Base-by-base conservation (phyloP, 306 rosid genomes). In the Carpinus fangiana region DNA sequence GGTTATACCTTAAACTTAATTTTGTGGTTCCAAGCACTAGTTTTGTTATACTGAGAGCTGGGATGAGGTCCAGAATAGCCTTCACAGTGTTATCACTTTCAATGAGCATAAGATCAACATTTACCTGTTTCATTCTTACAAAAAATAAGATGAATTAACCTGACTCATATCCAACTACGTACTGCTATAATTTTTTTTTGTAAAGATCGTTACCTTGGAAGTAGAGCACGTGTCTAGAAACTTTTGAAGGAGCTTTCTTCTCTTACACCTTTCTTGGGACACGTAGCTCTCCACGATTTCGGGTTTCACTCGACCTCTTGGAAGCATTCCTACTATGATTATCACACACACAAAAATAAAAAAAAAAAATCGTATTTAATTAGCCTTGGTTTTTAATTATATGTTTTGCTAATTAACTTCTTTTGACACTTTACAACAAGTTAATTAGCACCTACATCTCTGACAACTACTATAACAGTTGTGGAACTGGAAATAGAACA, bases 251-350 rank as follows among this genome's bases (percentile, higher is more conserved):
- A 90, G 87, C 47, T 86, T 88, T 78, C 88, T 88, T 46, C 89
- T 86, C 79, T 91, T 93, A 73, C 84, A 85, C 78, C 88, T 81
- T 86, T 94, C 94, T 79, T 90, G 89, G 11, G 90, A 84, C 87
- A 85, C 76, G 66, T 84, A 84, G 75, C 36, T 86, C 54, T 92
- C 89, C 12, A 92, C 86, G 67, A 86, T 91, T 76, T 89, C 83
- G 57, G 82, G 69, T 78, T 86, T 91, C 81, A 93, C 96, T 85
- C 90, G 92, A 26, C 69, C 81, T 76, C 83, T 85, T 34, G 97
- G 93, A 68, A 93, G 74, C 90, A 84, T 82, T 89, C 98, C 98
- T 83, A 91, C 98, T 93, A 74, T 45, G 64, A 77, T 83, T 31
- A 23, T 23, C 26, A 31, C 34, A 31, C 34, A 31, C 14, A 56